Evolutionary conservation across 352 stramenopile genomes (phyloP).

Genomic region (Phytophthora brassicae): DNA sequence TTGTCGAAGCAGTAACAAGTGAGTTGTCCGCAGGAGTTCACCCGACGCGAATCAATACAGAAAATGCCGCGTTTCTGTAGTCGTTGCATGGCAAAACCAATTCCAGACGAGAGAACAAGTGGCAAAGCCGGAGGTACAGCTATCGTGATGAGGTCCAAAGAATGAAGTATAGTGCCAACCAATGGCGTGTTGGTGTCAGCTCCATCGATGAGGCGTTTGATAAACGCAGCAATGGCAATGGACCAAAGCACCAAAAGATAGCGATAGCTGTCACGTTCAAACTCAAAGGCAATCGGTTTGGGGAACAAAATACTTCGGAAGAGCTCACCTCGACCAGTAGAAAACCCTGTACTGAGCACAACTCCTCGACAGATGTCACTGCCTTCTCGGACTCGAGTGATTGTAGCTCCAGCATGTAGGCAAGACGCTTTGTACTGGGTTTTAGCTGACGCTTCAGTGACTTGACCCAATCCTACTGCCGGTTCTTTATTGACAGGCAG

Average conservation of each 20-base stretch:
- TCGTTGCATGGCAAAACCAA: conserved; percentile 45
- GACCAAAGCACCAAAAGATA: conserved; percentile 39
- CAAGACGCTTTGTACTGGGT: conserved; percentile 31
- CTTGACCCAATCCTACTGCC: conserved; percentile 10
- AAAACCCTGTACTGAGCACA: conserved; percentile 48
- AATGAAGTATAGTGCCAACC: conserved; percentile 27
- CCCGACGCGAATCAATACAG: conserved; percentile 44
- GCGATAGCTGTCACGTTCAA: conserved; percentile 49
- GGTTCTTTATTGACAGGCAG: conserved; percentile 38
- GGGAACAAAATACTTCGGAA: conserved; percentile 48
- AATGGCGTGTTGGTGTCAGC: conserved; percentile 16
- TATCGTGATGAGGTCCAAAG: conserved; percentile 55
- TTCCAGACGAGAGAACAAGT: conserved; percentile 48
- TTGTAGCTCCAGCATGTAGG: conserved; percentile 37
- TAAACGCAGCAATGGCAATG: conserved; percentile 35
- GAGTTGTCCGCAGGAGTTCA: conserved; percentile 58
- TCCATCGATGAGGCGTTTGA: conserved; percentile 35
- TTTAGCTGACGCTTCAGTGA: conserved; percentile 34
- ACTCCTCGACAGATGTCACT: conserved; percentile 28
- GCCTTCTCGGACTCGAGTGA: conserved; percentile 30
- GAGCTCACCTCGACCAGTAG: conserved; percentile 45
- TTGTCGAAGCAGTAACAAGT: conserved; percentile 74
- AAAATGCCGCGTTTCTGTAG: conserved; percentile 35
- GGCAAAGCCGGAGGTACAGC: conserved; percentile 51
- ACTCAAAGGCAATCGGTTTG: conserved; percentile 37